A percentile compares a stretch with the other conserved stretches of the same genome.
These are phyloP conservation scores for Microsporum ferrugineum DNA, from an alignment of 2,329 filamentous ascomycete species.

Conservation along the genomic window DNA sequence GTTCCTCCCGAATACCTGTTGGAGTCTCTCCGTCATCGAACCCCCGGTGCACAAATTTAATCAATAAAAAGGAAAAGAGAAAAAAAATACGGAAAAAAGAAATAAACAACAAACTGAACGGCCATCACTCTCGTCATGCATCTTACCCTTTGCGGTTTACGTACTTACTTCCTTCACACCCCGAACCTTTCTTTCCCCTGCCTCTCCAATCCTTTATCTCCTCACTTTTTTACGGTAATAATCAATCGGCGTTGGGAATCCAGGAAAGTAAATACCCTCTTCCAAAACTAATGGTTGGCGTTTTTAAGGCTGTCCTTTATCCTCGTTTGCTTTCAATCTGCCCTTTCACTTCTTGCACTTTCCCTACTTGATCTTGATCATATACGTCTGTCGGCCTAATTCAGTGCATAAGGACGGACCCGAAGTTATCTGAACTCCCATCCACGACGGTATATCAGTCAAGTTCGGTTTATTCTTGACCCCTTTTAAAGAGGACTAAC, in stretches of 20 bases:
- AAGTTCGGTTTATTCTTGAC: neutral
- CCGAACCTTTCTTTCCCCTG: slow-evolving; percentile 7
- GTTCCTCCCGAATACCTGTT: slow-evolving; percentile 39
- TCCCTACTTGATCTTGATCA: slow-evolving; percentile 13
- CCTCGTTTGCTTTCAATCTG: slow-evolving; percentile 13
- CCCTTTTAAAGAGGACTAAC: neutral
- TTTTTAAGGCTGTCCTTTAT: slow-evolving; percentile 7
- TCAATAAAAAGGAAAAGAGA: neutral
- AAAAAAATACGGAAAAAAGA: no score
- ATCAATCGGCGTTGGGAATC: slow-evolving; percentile 18
- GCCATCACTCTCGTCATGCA: neutral
- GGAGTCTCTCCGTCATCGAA: slow-evolving; percentile 28
- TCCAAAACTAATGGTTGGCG: slow-evolving; percentile 19
- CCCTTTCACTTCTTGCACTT: neutral
- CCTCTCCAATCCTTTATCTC: slow-evolving; percentile 1
- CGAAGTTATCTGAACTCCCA: neutral
- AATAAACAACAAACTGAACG: neutral
- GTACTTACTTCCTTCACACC: neutral
- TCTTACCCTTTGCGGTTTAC: neutral
- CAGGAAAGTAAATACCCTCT: slow-evolving; percentile 24
- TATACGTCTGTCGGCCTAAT: slow-evolving; percentile 15
- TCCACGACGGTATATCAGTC: neutral
- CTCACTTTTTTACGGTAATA: slow-evolving; percentile 16
- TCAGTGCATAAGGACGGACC: slow-evolving; percentile 10
- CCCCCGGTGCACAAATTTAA: slow-evolving; percentile 25